Conservation (phyloP, 1,139 yeast genomes). For the Candida smagusa region DNA sequence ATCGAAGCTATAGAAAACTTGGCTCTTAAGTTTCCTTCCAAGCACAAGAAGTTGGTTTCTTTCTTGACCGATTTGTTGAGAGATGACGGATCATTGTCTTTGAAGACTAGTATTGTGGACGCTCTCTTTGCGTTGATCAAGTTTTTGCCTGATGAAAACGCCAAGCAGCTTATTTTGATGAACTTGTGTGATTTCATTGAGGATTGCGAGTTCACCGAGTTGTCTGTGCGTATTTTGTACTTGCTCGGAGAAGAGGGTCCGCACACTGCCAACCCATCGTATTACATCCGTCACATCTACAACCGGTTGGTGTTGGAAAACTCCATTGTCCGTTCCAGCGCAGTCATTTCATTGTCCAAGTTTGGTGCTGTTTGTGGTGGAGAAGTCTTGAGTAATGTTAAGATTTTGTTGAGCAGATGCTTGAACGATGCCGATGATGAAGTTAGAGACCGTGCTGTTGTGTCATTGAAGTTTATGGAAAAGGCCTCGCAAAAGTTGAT, state of each 20-base stretch:
- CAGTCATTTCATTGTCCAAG: constrained; percentile 87
- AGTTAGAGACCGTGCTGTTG: constrained; percentile 95
- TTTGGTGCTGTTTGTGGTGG: constrained; percentile 81
- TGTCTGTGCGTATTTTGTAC: constrained; percentile 86
- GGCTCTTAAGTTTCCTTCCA: constrained; percentile 89
- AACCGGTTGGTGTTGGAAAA: constrained; percentile 95
- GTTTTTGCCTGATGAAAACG: constrained; percentile 68
- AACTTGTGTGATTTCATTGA: constrained; percentile 95
- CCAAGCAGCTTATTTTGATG: constrained; percentile 82
- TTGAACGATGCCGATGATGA: constrained; percentile 91
- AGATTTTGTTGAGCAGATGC: constrained; percentile 76
- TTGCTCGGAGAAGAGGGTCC: constrained; percentile 96
- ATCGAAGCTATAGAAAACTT: constrained; percentile 92
- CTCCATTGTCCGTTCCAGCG: constrained; percentile 92
- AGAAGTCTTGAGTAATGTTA: constrained; percentile 63
- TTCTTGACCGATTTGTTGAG: constrained; percentile 84
- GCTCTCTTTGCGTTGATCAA: constrained; percentile 89
- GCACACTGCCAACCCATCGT: constrained; percentile 76
- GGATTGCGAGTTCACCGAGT: constrained; percentile 95
- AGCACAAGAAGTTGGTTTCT: constrained; percentile 76
- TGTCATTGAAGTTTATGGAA: constrained; percentile 68
- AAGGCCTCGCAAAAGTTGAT: constrained; percentile 42
- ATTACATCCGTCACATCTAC: constrained; percentile 92
- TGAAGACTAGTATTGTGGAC: constrained; percentile 85
- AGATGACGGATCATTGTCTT: constrained; percentile 85